Evolutionary conservation across 768 basidiomycete genomes (phyloP).

Genomic region (Trametopsis cervina): DNA sequence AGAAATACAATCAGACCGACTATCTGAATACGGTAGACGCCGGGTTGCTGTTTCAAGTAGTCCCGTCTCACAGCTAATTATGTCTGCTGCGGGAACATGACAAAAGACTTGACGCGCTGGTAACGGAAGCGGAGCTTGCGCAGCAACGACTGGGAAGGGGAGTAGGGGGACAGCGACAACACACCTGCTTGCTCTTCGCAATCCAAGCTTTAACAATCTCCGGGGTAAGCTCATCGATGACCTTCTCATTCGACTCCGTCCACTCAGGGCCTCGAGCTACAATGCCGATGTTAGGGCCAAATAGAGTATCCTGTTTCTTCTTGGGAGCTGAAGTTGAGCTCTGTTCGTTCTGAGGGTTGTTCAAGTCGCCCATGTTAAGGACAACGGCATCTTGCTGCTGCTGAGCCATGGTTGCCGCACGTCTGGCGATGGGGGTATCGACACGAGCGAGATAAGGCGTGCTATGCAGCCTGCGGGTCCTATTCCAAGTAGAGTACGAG

Average conservation of each 20-base stretch:
- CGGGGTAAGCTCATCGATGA: constrained; percentile 67
- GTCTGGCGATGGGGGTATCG: constrained; percentile 40
- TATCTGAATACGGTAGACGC: background rate
- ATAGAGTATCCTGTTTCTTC: constrained; percentile 73
- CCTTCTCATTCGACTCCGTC: constrained; percentile 62
- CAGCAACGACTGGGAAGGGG: background rate
- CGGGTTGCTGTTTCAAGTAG: background rate
- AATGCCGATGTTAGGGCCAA: constrained; percentile 87
- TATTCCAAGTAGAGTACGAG: constrained; percentile 53
- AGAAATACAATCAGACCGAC: background rate
- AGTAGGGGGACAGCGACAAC: constrained; percentile 17
- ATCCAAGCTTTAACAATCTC: constrained; percentile 83
- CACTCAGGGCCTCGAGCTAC: constrained; percentile 63
- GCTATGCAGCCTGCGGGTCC: constrained; percentile 44
- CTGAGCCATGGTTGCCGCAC: constrained; percentile 44
- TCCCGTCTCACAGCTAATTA: background rate
- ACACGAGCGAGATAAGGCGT: constrained; percentile 46
- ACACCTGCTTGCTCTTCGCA: constrained; percentile 80
- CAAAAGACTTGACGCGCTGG: background rate
- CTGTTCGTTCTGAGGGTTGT: constrained; percentile 23
- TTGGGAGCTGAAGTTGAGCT: constrained; percentile 19
- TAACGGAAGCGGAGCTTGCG: background rate
- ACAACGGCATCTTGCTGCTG: constrained; percentile 17
- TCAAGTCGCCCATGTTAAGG: constrained; percentile 27
- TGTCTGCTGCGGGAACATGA: background rate